Conservation (phyloP, 2,329 filamentous ascomycete genomes). For the Raffaelea albimanens region DNA sequence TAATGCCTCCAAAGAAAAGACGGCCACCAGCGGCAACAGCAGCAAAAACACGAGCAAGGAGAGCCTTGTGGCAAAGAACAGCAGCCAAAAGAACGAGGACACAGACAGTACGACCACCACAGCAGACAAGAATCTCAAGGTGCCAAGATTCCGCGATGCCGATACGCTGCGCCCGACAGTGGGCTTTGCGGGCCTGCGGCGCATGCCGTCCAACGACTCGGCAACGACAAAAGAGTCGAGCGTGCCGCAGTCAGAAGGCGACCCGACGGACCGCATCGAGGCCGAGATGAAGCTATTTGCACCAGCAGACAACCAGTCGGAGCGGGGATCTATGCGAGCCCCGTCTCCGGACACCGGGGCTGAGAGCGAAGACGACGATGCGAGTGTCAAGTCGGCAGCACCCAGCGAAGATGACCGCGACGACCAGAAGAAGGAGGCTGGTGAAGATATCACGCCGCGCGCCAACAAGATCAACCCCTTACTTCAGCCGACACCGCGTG, state of each 20-base stretch:
- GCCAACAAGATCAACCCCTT: conserved; percentile 33
- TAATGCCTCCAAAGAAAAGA: not conserved
- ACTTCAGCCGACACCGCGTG: conserved; percentile 41
- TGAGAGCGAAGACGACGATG: conserved; percentile 19
- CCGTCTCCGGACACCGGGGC: conserved; percentile 28
- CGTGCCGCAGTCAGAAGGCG: conserved; percentile 37
- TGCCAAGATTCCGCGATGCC: conserved; percentile 12
- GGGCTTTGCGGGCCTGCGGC: conserved; percentile 35
- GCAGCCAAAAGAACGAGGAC: not conserved
- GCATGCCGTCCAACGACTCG: conserved; percentile 36
- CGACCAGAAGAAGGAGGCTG: not conserved
- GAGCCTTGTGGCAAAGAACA: not conserved
- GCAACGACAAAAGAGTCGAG: conserved; percentile 38
- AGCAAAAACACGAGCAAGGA: conserved; percentile 1
- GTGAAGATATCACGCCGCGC: conserved; percentile 30
- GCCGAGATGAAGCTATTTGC: conserved; percentile 49
- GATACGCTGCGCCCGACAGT: conserved; percentile 23
- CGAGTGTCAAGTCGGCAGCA: not conserved
- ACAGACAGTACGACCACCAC: not conserved
- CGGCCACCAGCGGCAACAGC: not conserved
- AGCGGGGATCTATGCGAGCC: conserved; percentile 42
- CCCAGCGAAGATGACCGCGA: not conserved
- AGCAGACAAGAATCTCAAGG: not conserved
- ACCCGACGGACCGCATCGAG: conserved; percentile 47
- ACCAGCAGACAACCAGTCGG: conserved; percentile 43